Evolutionary conservation across 148 eudicot species (phyloP).

Genomic region (Silene latifolia): DNA sequence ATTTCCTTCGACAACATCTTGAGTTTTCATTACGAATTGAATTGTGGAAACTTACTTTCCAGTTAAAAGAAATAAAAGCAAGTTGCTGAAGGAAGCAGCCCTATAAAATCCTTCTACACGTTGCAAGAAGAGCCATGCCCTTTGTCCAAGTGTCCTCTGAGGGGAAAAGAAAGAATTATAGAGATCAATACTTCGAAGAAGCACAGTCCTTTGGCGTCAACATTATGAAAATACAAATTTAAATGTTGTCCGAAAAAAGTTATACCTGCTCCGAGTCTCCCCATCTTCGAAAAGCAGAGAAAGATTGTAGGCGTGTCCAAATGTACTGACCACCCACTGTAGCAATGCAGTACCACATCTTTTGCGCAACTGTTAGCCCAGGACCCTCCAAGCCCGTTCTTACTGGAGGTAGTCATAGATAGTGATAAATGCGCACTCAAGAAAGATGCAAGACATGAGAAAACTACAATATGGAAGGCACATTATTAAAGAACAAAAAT

Average conservation of each 20-base stretch:
- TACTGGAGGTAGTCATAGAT: constrained; percentile 37
- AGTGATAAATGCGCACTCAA: neutral
- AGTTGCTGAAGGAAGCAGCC: constrained; percentile 86
- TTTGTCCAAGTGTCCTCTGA: constrained; percentile 77
- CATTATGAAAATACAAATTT: neutral
- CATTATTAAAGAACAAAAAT: neutral
- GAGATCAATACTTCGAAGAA: constrained; percentile 3
- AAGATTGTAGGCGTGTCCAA: constrained; percentile 25
- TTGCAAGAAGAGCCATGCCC: constrained; percentile 80
- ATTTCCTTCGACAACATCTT: neutral
- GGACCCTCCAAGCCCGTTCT: constrained; percentile 95
- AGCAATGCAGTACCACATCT: constrained; percentile 87
- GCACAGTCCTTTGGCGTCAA: neutral
- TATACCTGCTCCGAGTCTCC: constrained; percentile 78
- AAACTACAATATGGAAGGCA: neutral
- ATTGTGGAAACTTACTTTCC: constrained; percentile 62
- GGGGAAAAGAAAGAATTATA: constrained; percentile 9
- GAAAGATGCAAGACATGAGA: constrained; percentile 3
- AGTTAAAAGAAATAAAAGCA: constrained; percentile 78
- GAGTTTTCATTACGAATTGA: neutral
- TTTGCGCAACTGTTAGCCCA: constrained; percentile 81
- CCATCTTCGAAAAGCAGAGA: constrained; percentile 73
- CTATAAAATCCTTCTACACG: constrained; percentile 84
- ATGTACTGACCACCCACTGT: constrained; percentile 87
- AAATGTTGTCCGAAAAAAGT: constrained; percentile 5